These are phyloP conservation scores for Colletotrichum musicola DNA, from an alignment of 2,329 filamentous ascomycete genomes.

Conservation along the genomic window DNA sequence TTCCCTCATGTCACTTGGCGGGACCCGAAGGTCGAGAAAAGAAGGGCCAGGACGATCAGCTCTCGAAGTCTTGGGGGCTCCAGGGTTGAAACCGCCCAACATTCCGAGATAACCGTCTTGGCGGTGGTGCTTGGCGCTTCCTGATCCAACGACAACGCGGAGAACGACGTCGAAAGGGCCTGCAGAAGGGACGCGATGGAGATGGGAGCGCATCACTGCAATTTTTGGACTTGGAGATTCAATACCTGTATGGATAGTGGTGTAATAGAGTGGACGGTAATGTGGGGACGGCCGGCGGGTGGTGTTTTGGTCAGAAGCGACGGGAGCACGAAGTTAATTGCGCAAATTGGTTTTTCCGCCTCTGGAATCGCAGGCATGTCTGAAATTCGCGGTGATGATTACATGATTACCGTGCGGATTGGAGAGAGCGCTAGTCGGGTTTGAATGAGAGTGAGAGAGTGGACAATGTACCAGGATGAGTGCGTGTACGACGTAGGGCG, in stretches of 20 bases:
- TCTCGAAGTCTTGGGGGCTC: slow-evolving; percentile 16
- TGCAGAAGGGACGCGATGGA: background rate
- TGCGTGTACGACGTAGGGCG: background rate
- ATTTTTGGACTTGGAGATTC: background rate
- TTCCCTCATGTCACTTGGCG: background rate
- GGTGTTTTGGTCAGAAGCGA: background rate
- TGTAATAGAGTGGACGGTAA: background rate
- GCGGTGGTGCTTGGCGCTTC: slow-evolving; percentile 15
- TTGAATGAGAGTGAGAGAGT: too few relatives aligned
- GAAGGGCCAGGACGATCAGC: slow-evolving; percentile 21
- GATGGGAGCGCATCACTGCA: background rate
- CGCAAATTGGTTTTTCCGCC: slow-evolving; percentile 8
- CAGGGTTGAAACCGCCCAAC: slow-evolving; percentile 15
- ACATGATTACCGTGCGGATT: too few relatives aligned
- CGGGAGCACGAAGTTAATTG: slow-evolving; percentile 25
- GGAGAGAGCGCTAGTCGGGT: too few relatives aligned
- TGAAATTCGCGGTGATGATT: too few relatives aligned
- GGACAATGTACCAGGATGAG: too few relatives aligned
- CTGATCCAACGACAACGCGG: background rate
- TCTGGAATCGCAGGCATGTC: background rate
- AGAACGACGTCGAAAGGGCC: background rate
- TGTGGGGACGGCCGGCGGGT: background rate
- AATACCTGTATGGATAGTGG: background rate
- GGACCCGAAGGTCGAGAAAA: too few relatives aligned
- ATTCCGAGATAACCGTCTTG: slow-evolving; percentile 34